Base-by-base conservation (phyloP, 78 protist genomes). In the Chrysochromulina parva region DNA sequence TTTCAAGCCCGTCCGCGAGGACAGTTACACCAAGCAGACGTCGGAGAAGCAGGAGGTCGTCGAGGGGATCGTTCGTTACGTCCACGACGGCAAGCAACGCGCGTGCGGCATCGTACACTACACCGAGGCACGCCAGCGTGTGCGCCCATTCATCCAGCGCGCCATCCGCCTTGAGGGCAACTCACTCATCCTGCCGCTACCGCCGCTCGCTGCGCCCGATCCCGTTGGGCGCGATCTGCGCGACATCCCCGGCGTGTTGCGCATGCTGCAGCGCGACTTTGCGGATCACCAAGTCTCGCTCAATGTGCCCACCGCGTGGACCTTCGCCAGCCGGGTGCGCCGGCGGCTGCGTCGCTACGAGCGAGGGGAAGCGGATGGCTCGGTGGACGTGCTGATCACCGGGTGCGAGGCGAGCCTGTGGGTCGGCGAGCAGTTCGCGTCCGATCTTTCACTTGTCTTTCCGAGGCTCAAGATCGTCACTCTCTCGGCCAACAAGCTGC, bases 401-500 rank as follows among this genome's bases (percentile, higher is more conserved):
- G 90, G 78, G 28, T 87, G 81, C 62, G 81, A 87, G 80, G 90
- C 66, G 62, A 26, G 55, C 62, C 80, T 87, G 52, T 87, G 90
- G 90, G 60, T 87, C 54, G 90, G 55, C 20, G 90, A 87, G 80
- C 90, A 87, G 80, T 87, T 60, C 81, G 74, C 81, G 52, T 5
- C 90, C 60, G 90, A 87, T 80, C 0, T 87, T 54, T 38, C 1
- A 26, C 57, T 14, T 22, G 81, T 66, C 82, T 87, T 66, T 53
- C 90, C 90, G 2, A 26, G 52, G 57, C 74, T 87, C 38, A 52
- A 38, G 55, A 52, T 87, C 66, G n/a, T 47, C 24, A 24, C n/a
- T 38, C 16, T 65, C 90, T 87, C 90, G 11, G 9, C 90, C 58
- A 87, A 87, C 90, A 87, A 87, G 80, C 80, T 87, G 60, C 80